These are phyloP conservation scores for Pestalotiopsis sp. DNA, from an alignment of 2,329 filamentous ascomycete genomes.

Conservation along the genomic window DNA sequence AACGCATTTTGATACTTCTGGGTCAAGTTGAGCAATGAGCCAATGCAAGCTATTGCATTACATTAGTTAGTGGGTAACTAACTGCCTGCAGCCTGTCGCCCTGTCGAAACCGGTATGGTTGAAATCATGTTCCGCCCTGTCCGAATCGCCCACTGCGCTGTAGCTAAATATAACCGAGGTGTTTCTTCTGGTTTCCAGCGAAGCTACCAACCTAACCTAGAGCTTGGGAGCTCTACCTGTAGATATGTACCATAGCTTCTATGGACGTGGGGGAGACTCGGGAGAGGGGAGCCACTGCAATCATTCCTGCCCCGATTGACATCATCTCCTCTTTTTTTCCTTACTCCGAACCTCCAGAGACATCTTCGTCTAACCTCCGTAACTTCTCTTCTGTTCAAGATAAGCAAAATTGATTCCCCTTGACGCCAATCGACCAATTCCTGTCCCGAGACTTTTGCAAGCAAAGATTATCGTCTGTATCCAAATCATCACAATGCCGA, in stretches of 20 bases:
- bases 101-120: no score
- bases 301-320: conserved; percentile 1
- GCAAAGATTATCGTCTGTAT: neutral
- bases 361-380: neutral
- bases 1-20: no score
- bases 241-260: neutral
- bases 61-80: no score
- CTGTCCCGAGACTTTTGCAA: neutral
- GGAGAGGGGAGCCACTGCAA: neutral
- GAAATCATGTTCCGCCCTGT: no score
- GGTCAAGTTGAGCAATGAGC: no score
- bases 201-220: no score
- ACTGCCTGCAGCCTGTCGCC: no score
- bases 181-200: no score
- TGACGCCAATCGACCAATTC: neutral
- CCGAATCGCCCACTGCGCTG: no score
- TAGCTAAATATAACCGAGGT: no score
- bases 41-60: no score
- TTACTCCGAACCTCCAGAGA: neutral
- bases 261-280: neutral
- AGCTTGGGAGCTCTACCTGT: neutral
- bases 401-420: neutral
- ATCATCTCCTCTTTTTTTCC: conserved; percentile 6
- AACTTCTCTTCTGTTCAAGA: neutral
- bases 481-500: conserved; percentile 8